phyloP scores from a whole-genome alignment of 352 stramenopile genomes.

The Elongisporangium anandrum region DNA sequence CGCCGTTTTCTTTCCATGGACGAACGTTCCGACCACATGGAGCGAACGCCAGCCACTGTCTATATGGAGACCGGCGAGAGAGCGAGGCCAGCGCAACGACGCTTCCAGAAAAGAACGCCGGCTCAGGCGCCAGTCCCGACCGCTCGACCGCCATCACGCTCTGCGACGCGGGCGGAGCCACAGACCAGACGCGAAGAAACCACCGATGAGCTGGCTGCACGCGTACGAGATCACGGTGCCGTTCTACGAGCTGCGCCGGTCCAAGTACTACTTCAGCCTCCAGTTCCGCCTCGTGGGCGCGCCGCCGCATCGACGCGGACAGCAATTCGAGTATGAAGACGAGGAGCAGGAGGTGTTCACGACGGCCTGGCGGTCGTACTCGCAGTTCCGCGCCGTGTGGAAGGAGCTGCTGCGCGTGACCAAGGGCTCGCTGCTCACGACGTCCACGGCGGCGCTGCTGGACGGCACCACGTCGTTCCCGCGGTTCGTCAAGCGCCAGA shows the following conservation, averaged over 20 bases:
- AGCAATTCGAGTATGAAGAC: constrained; percentile 16
- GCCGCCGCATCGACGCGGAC: constrained; percentile 19
- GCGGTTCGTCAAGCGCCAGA: constrained; percentile 7
- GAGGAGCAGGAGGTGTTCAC: constrained; percentile 12
- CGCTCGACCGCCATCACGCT: background rate
- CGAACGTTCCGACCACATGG: background rate
- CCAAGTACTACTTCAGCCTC: constrained; percentile 47
- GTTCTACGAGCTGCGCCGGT: constrained; percentile 30
- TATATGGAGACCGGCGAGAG: background rate
- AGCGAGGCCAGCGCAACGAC: background rate
- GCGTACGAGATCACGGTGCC: constrained; percentile 39
- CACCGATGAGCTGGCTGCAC: constrained; percentile 58
- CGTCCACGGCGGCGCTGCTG: constrained; percentile 8
- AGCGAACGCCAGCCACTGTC: background rate
- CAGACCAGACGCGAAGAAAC: background rate
- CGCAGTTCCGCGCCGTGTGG: constrained; percentile 56
- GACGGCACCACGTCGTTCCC: constrained; percentile 11
- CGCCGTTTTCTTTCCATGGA: background rate
- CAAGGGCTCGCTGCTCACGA: constrained; percentile 14
- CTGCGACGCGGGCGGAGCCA: no score
- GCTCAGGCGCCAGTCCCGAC: background rate
- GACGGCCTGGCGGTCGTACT: constrained; percentile 44
- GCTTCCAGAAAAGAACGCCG: background rate
- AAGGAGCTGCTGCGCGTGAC: constrained; percentile 41
- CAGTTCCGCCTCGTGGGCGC: constrained; percentile 26